Base-by-base conservation (phyloP, 192 early-diverging fungal species). In the Polychytrium aggregatum region DNA sequence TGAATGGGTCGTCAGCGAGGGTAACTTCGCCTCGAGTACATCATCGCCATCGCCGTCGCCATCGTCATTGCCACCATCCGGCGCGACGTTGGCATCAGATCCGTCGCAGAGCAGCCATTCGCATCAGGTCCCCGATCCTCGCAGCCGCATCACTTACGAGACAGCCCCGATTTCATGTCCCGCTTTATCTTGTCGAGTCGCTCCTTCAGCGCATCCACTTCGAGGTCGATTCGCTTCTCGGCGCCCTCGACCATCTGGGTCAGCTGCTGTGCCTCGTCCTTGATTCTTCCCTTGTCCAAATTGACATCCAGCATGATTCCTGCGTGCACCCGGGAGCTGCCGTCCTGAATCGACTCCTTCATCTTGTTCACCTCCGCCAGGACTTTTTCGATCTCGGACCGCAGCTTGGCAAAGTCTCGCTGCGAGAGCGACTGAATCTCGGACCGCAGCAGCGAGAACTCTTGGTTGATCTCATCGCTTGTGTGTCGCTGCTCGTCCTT, bases 221-320 rank as follows among this genome's bases (percentile, higher is more conserved):
- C 60, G 22, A 41, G 17, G 49, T 63, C 66, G 49, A 68, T 68
- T 29, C 58, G 38, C 41, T 20, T 48, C 41, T 63, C 66, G 2
- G 63, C 59, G 30, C 56, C 48, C 11, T 21, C 17, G 10, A 71
- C 56, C 37, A 59, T 22, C 8, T 56, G 47, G 18, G 42, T 51
- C 39, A 71, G 43, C 25, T 46, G 69, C 25, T 73, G 78, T 21
- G 84, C 66, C 67, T 89, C 88, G 51, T 87, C 83, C 17, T 84
- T 70, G 20, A 90, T 86, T 11, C 92, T 48, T 11, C 87, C 86
- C 60, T 92, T 95, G 52, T 95, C 92, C 58, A 95, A 56, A 48
- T 86, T 90, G 54, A 91, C 62, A 46, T 95, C 92, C 47, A 95
- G 63, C 22, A 84, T 59, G 0, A 90, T 84, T 3, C 82, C 77